Conservation (phyloP, 805 yeast species). For the Pichia californica region DNA sequence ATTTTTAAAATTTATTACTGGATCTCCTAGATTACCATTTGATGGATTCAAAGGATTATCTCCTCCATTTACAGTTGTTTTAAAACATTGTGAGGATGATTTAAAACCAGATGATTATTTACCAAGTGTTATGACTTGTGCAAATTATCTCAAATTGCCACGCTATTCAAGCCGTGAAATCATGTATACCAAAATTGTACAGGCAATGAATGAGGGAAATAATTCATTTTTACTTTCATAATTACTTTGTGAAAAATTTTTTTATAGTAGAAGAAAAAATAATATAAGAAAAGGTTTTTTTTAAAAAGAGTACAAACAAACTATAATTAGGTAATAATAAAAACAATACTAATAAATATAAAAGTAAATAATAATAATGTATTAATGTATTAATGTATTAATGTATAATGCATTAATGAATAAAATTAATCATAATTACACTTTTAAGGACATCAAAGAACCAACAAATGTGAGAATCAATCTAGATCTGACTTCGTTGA, state of each 20-base stretch:
- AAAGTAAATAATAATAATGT: no score
- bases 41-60: conserved; percentile 84
- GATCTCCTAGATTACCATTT: conserved; percentile 86
- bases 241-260: background rate
- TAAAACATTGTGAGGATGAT: conserved; percentile 72
- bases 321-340: no score
- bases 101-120: conserved; percentile 67
- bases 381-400: no score
- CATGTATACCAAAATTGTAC: conserved; percentile 50
- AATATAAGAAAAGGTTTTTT: no score
- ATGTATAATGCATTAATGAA: no score
- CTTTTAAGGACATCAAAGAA: conserved; percentile 72
- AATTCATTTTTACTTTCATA: conserved; percentile 79
- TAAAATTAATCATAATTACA: conserved; percentile 2
- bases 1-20: conserved; percentile 84
- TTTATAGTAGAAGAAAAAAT: no score
- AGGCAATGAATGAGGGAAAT: conserved; percentile 83
- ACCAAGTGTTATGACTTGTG: conserved; percentile 98
- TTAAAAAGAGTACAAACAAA: no score
- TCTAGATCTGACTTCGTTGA: conserved; percentile 90
- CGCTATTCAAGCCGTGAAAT: conserved; percentile 60
- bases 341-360: no score
- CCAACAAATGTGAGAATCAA: conserved; percentile 93
- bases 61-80: conserved; percentile 83
- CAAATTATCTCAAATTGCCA: conserved; percentile 87